Evolutionary conservation across 257 asterid genomes (phyloP).

Genomic region (Nicotiana benthamiana): DNA sequence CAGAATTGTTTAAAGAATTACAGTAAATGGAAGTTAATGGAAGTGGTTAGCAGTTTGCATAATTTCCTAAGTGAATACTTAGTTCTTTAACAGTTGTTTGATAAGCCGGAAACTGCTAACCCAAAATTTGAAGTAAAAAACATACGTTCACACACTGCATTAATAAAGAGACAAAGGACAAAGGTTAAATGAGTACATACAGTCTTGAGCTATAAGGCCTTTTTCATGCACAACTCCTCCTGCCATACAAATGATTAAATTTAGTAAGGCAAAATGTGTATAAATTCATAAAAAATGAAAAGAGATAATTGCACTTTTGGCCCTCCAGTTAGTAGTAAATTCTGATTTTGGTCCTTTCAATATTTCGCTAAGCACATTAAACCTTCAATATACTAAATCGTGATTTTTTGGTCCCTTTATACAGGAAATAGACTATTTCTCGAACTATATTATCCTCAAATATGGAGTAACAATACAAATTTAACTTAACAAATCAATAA

Average conservation of each 20-base stretch:
- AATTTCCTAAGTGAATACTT: background rate
- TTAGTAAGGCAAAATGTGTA: background rate
- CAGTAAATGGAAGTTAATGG: background rate
- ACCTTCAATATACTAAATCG: no score
- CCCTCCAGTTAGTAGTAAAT: no score
- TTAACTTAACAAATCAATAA: no score
- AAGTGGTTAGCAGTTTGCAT: background rate
- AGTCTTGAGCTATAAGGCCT: slow-evolving; percentile 83
- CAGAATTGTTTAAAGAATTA: background rate
- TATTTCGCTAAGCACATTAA: no score
- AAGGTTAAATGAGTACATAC: slow-evolving; percentile 31
- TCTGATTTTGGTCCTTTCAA: no score
- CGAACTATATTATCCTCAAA: no score
- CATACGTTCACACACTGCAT: background rate
- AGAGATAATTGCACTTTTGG: no score
- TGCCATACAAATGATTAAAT: slow-evolving; percentile 17
- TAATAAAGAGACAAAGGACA: background rate
- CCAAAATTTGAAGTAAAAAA: background rate
- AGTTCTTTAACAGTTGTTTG: background rate
- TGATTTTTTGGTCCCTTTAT: no score
- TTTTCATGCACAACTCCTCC: slow-evolving; percentile 93
- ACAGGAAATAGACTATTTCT: no score
- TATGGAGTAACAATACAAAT: no score
- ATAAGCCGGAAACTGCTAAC: background rate
- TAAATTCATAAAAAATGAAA: background rate